These are phyloP conservation scores for Coemansia guatemalensis DNA, from an alignment of 192 early-diverging fungal species.

Conservation along the genomic window DNA sequence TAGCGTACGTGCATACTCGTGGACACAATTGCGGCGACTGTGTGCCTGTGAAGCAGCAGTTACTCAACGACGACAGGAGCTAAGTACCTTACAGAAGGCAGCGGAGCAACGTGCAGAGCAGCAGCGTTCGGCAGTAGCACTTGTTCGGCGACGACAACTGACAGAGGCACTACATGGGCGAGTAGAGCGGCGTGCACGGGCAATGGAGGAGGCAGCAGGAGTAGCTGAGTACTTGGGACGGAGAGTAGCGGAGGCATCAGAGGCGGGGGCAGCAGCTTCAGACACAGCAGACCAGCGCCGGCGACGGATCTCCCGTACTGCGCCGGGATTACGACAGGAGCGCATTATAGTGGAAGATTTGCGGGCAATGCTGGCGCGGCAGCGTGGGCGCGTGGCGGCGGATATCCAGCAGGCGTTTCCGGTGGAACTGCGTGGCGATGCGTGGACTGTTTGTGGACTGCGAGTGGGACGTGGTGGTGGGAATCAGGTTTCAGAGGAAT, in stretches of 20 bases:
- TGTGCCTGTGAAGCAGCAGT: slow-evolving; percentile 16
- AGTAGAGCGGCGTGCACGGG: slow-evolving; percentile 3
- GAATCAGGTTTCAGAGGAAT: slow-evolving; percentile 6
- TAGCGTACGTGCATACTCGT: slow-evolving; percentile 3
- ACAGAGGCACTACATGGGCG: slow-evolving; percentile 1
- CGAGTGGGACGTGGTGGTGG: not conserved
- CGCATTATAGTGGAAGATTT: slow-evolving; percentile 45
- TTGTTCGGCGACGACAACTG: slow-evolving; percentile 4
- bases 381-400: slow-evolving; percentile 12
- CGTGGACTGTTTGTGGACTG: slow-evolving; percentile 37
- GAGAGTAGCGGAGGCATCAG: not conserved
- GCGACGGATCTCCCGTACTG: not conserved
- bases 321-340: slow-evolving; percentile 27
- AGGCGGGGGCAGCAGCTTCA: not conserved
- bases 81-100: not conserved
- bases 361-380: slow-evolving; percentile 40
- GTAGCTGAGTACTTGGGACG: slow-evolving; percentile 3
- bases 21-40: slow-evolving; percentile 4
- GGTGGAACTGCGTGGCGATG: slow-evolving; percentile 14
- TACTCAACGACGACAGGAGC: not conserved
- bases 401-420: slow-evolving; percentile 14
- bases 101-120: slow-evolving; percentile 8
- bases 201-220: slow-evolving; percentile 27
- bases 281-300: not conserved
- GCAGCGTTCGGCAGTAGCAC: slow-evolving; percentile 1